Evolutionary conservation across 768 basidiomycete genomes (phyloP), one percentile per base, ranked within the genome.

Genomic region (Boletales sp.): DNA sequence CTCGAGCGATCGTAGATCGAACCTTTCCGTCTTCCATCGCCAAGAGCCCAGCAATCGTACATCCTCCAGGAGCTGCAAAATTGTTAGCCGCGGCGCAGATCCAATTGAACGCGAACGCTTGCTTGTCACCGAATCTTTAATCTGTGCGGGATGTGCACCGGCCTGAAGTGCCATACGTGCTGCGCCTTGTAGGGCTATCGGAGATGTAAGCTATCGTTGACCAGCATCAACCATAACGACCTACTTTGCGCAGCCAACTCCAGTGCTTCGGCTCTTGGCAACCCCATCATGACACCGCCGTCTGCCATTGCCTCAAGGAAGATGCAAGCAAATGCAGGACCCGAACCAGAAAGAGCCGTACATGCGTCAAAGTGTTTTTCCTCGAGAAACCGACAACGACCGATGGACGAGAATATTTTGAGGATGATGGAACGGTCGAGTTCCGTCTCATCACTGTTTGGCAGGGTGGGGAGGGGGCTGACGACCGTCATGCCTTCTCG

Each of bases 211-310:
- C 17, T 39, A 34, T 11, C 21, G 34, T 33, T n/a, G 33, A 46
- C 32, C n/a, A 9, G 10, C 18, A 30, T 14, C 43, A 28, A 46
- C 2, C 31, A 33, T 10, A 28, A 39, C 18, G 14, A 71, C 83
- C 60, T 64, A 96, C 95, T 93, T 71, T 99, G 96, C 40, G 95
- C 84, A 43, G 96, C 95, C 45, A 99, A 72, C 66, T 99, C 96
- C 38, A 98, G 71, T 5, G 96, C 94, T 68, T 97, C 96, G 2
- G 84, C 81, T 54, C 96, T 77, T 4, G 96, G 96, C 45, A 99
- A 72, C 30, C 96, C 96, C 96, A 98, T 98, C 95, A 99, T 98
- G 41, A 98, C 96, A 39, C 94, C 96, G 25, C 96, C 96, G 67
- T 98, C 96, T 1, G 93, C 87, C 94, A 99, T 96, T 0, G 96